Evolutionary conservation across 257 asterid species (phyloP).

Genomic region (Osmanthus fragrans): DNA sequence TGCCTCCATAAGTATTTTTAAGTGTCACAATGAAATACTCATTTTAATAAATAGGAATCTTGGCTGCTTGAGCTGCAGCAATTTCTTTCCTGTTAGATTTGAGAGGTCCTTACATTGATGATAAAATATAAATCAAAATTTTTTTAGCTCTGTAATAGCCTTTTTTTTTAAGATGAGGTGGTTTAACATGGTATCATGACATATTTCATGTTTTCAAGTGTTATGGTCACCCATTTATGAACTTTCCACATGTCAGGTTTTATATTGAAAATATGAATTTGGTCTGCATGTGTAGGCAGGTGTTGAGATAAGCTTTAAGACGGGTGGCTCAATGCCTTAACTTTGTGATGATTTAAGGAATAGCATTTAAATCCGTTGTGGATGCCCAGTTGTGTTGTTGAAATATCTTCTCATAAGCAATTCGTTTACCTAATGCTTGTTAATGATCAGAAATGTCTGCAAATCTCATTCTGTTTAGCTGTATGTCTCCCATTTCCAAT

Average conservation of each 20-base stretch:
- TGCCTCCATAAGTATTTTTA: not conserved
- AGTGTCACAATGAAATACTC: not conserved
- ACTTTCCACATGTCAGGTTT: not conserved
- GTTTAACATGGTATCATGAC: too few species aligned
- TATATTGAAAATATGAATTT: not conserved
- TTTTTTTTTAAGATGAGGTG: not conserved
- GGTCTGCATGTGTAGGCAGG: not conserved
- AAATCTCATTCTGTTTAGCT: not conserved
- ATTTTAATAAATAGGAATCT: not conserved
- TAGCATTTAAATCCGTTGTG: not conserved
- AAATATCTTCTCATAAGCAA: not conserved
- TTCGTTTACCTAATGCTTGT: not conserved
- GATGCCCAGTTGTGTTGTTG: not conserved
- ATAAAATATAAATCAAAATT: not conserved
- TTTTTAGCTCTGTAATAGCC: not conserved
- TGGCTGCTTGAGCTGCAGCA: not conserved
- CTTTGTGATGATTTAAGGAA: not conserved
- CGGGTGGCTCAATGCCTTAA: not conserved
- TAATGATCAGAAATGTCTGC: not conserved
- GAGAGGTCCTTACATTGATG: not conserved
- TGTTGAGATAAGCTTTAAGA: not conserved
- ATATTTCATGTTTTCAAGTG: not conserved
- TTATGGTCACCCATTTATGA: not conserved
- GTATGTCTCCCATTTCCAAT: not conserved
- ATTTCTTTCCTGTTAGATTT: conserved; percentile 1